Evolutionary conservation across 2,329 filamentous ascomycete genomes (phyloP).

Genomic region (Apiospora rasikravindrae): DNA sequence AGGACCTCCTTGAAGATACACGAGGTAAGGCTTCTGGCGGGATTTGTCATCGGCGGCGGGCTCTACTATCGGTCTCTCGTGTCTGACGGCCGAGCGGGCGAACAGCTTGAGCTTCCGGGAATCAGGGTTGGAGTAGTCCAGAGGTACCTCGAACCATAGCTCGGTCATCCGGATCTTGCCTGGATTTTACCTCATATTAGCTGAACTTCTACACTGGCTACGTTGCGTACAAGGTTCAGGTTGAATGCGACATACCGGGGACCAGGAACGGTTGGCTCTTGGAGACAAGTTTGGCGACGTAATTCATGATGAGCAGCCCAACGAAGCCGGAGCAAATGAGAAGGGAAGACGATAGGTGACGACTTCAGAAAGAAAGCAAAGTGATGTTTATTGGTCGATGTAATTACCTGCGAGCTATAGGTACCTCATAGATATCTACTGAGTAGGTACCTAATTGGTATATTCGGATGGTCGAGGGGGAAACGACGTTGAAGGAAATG

Average conservation of each 20-base stretch:
- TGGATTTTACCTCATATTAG: conserved; percentile 38
- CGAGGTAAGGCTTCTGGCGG: conserved; percentile 59
- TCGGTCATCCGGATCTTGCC: conserved; percentile 80
- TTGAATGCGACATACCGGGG: conserved; percentile 33
- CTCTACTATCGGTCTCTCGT: conserved; percentile 65
- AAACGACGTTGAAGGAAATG: background rate
- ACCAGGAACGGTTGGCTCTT: conserved; percentile 49
- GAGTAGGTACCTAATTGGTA: background rate
- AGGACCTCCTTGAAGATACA: conserved; percentile 87
- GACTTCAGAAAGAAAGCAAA: too few species aligned
- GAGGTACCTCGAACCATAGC: conserved; percentile 84
- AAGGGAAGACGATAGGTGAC: background rate
- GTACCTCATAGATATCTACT: too few species aligned
- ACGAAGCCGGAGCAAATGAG: background rate
- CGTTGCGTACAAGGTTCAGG: background rate
- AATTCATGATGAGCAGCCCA: background rate
- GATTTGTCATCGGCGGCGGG: conserved; percentile 42
- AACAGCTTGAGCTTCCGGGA: conserved; percentile 74
- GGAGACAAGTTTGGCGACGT: conserved; percentile 37
- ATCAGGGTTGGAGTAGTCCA: conserved; percentile 71
- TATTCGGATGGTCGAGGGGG: background rate
- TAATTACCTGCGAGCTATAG: background rate
- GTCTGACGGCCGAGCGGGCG: conserved; percentile 72
- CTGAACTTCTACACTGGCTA: background rate
- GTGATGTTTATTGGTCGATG: too few species aligned